A percentile compares a stretch with the other conserved stretches of the same genome.
These are phyloP conservation scores for Kingdonia uniflora DNA, from an alignment of 164 flowering plant species.

Conservation along the genomic window DNA sequence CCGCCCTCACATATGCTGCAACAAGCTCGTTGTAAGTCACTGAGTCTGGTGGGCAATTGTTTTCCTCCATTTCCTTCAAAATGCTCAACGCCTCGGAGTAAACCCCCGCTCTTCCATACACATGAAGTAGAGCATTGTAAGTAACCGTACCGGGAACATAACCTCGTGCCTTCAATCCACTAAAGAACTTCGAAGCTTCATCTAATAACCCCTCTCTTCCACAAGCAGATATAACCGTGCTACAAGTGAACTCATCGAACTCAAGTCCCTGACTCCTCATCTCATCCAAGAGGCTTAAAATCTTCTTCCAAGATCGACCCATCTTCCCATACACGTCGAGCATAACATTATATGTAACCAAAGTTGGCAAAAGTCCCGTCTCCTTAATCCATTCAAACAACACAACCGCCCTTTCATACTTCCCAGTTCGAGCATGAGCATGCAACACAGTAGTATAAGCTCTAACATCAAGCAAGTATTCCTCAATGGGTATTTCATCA, in stretches of 20 bases:
- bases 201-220: slow-evolving; percentile 73
- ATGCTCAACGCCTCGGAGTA: slow-evolving; percentile 55
- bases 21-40: slow-evolving; percentile 87
- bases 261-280: slow-evolving; percentile 52
- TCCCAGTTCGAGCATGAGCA: slow-evolving; percentile 50
- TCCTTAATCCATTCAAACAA: slow-evolving; percentile 47
- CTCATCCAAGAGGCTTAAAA: slow-evolving; percentile 58
- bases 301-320: slow-evolving; percentile 75
- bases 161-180: slow-evolving; percentile 43
- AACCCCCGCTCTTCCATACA: slow-evolving; percentile 70
- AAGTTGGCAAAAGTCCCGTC: slow-evolving; percentile 47
- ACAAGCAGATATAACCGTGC: slow-evolving; percentile 87
- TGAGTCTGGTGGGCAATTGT: slow-evolving; percentile 52
- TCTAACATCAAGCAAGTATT: slow-evolving; percentile 53
- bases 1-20: slow-evolving; percentile 74
- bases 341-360: slow-evolving; percentile 87
- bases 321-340: slow-evolving; percentile 83
- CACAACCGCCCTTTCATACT: slow-evolving; percentile 44
- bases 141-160: slow-evolving; percentile 63
- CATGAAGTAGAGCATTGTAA: slow-evolving; percentile 75
- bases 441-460: slow-evolving; percentile 67
- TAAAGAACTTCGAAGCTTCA: slow-evolving; percentile 65
- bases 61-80: slow-evolving; percentile 82
- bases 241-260: slow-evolving; percentile 85
- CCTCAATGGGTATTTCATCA: slow-evolving; percentile 47